Evolutionary conservation across 352 stramenopile genomes (phyloP), one percentile per base, ranked within the genome.

Genomic region (Phytophthora rubi): DNA sequence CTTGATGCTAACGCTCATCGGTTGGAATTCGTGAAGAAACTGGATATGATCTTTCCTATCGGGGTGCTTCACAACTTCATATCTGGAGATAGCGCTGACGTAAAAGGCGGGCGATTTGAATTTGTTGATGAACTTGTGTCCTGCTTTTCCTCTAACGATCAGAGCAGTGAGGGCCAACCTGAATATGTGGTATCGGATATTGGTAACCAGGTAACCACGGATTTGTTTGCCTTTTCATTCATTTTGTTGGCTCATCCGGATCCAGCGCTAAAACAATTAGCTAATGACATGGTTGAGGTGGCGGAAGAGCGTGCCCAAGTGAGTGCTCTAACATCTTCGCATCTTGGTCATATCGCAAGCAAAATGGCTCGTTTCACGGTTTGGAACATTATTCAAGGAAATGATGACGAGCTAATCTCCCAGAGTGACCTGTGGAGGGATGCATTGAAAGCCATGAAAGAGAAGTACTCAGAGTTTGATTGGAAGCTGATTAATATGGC

Each of bases 151-250:
- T 8, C 16, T 44, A 45, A 28, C 18, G 39, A 59, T 13, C 48
- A 55, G 28, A 16, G 48, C 8, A 59, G 12, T n/a, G 55, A 67
- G 0, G 44, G 12, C 0, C 45, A 59, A 9, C 30, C 53, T 51
- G 52, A 66, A 52, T 51, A 49, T 57, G 53, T 49, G 42, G 62
- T 58, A 37, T 60, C 60, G 6, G 44, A 67, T 56, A 68, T 80
- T 55, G 67, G 83, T 26, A 80, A 89, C 42, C 86, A 93, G 49
- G 42, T 94, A 13, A 89, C 79, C 6, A 90, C 84, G 0, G 87
- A 93, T 61, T 62, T 93, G 30, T 88, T 93, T 64, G 87, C 85
- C 4, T 74, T 92, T 23, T 86, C 85, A 5, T 93, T 93, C 26
- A 76, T 91, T n/a, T 60, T 82, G 16, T 59, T 68, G 42, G 64